These are phyloP conservation scores for Suillus variegatus DNA, from an alignment of 768 basidiomycete species.

Conservation along the genomic window DNA sequence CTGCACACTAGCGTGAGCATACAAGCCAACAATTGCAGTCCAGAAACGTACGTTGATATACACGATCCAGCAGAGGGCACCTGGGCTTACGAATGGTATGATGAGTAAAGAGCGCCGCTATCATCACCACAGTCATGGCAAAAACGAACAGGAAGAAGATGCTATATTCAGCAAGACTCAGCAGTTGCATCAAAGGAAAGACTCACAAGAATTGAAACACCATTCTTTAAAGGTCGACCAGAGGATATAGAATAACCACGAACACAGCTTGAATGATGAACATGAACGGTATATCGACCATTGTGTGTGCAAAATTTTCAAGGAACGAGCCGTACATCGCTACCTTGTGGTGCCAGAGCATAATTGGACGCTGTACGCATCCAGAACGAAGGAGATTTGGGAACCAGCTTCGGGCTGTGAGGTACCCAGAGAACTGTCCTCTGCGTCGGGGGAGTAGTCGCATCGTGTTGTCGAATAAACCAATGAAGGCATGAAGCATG, in stretches of 20 bases:
- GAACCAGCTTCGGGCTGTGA: too few species aligned
- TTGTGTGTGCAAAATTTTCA: conserved; percentile 60
- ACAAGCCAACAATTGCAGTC: background rate
- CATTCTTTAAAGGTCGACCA: conserved; percentile 56
- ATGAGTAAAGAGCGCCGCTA: conserved; percentile 56
- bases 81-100: conserved; percentile 65
- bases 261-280: conserved; percentile 58
- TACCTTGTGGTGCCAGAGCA: conserved; percentile 42
- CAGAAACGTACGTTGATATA: conserved; percentile 52
- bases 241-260: conserved; percentile 70
- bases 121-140: conserved; percentile 55
- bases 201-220: conserved; percentile 69
- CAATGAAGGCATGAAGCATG: too few species aligned
- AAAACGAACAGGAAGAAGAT: conserved; percentile 72
- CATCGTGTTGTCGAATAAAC: too few species aligned
- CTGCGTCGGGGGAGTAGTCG: too few species aligned
- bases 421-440: too few species aligned
- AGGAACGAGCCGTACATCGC: conserved; percentile 55
- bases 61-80: conserved; percentile 67
- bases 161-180: conserved; percentile 38
- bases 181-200: background rate
- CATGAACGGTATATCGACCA: conserved; percentile 72
- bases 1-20: background rate
- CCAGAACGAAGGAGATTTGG: too few species aligned
- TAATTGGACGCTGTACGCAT: conserved; percentile 40